Evolutionary conservation across 2,329 filamentous ascomycete genomes (phyloP).

Genomic region (Talaromyces sp.): DNA sequence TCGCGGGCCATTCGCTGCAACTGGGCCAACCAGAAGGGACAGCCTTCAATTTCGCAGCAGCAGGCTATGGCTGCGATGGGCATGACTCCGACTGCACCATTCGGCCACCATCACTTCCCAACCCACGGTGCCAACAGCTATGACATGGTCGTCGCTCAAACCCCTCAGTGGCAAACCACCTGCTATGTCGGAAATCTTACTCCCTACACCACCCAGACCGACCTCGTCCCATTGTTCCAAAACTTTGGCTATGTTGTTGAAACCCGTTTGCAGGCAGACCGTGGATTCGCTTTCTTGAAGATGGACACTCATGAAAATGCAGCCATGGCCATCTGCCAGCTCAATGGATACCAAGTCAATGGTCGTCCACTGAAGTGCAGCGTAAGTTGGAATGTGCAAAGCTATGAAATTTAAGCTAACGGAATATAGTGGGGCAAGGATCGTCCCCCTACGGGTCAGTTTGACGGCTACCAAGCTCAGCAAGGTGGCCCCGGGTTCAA

Average conservation of each 20-base stretch:
- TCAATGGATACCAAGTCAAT: conserved; percentile 97
- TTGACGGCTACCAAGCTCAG: conserved; percentile 81
- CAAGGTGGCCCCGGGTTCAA: conserved; percentile 66
- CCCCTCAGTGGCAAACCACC: conserved; percentile 96
- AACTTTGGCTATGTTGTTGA: conserved; percentile 98
- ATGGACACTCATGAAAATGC: conserved; percentile 99
- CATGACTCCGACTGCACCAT: conserved; percentile 86
- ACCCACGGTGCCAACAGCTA: conserved; percentile 96
- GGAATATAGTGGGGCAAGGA: conserved; percentile 91
- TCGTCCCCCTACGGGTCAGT: conserved; percentile 79
- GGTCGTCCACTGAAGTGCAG: conserved; percentile 97
- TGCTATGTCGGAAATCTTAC: conserved; percentile 98
- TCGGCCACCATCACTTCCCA: conserved; percentile 95
- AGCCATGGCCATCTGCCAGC: conserved; percentile 95
- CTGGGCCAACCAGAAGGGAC: conserved; percentile 99
- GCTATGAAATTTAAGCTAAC: conserved; percentile 10
- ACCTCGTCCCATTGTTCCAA: conserved; percentile 95
- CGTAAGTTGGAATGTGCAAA: conserved; percentile 59
- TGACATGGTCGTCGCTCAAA: conserved; percentile 94
- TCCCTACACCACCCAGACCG: conserved; percentile 93
- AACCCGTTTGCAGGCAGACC: conserved; percentile 95
- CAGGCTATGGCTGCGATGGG: conserved; percentile 96
- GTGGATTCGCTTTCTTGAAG: conserved; percentile 98
- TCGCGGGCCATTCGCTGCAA: conserved; percentile 98
- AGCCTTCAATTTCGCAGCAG: conserved; percentile 96